phyloP scores from a whole-genome alignment of 176 grass and related monocot species.

The Avena atlantica region DNA sequence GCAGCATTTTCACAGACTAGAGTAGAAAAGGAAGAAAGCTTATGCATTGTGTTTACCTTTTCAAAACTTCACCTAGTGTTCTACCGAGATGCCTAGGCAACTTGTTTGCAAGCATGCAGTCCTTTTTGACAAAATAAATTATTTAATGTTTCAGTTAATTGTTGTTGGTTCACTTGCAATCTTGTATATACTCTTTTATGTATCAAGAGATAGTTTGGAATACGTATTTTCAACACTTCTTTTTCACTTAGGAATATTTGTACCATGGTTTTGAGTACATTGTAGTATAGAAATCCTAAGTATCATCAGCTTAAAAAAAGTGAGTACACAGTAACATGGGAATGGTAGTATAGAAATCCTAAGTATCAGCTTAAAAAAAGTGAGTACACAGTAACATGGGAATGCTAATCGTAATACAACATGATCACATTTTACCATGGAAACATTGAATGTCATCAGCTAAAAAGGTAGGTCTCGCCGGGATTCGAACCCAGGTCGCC shows the following conservation, averaged over 20 bases:
- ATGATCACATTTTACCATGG: not conserved
- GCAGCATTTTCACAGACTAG: constrained; percentile 26
- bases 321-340: not conserved
- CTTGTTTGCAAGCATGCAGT: not conserved
- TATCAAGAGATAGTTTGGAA: not conserved
- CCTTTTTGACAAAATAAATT: not conserved
- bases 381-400: not conserved
- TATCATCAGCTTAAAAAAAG: not conserved
- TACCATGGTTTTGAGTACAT: not conserved
- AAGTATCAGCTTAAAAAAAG: not conserved
- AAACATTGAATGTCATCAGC: not conserved
- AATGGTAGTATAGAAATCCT: not conserved
- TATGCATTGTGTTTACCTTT: not conserved
- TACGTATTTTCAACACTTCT: not conserved
- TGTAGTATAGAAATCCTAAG: not conserved
- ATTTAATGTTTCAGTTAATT: too few relatives aligned
- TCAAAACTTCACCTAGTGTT: not conserved
- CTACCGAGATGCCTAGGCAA: not conserved
- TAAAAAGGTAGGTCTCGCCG: constrained; percentile 39
- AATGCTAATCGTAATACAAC: not conserved
- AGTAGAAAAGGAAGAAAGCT: constrained; percentile 10
- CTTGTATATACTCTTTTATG: constrained; percentile 13
- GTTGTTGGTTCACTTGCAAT: not conserved
- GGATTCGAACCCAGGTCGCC: constrained; percentile 99
- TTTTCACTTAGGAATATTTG: not conserved